These are phyloP conservation scores for Lichtheimia ornata DNA, from an alignment of 371 early-diverging fungal genomes.

Conservation along the genomic window DNA sequence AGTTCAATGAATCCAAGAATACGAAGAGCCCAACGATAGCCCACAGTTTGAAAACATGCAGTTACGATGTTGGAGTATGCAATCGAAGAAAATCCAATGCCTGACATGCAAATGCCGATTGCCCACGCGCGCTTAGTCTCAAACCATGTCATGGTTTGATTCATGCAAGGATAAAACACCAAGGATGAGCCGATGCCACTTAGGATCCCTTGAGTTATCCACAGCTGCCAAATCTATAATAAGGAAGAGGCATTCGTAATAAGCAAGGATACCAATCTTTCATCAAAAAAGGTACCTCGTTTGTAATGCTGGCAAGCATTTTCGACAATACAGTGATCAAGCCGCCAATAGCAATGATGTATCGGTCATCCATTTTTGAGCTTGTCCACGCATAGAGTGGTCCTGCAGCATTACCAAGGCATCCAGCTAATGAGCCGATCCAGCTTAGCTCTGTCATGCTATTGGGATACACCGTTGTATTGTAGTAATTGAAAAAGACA, in stretches of 20 bases:
- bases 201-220: constrained; percentile 25
- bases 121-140: constrained; percentile 16
- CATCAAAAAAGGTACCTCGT: constrained; percentile 2
- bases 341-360: constrained; percentile 16
- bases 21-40: constrained; percentile 66
- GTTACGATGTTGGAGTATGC: constrained; percentile 54
- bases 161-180: constrained; percentile 17
- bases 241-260: not conserved
- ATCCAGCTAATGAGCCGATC: constrained; percentile 41
- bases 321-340: constrained; percentile 52
- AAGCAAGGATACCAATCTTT: not conserved
- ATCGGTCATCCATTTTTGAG: constrained; percentile 22
- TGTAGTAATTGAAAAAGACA: constrained; percentile 33
- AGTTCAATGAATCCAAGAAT: constrained; percentile 46
- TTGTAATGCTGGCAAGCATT: constrained; percentile 23
- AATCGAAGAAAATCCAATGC: constrained; percentile 70
- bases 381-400: constrained; percentile 48
- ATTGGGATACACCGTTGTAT: constrained; percentile 27
- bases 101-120: constrained; percentile 41
- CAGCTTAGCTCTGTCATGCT: constrained; percentile 36
- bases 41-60: constrained; percentile 50
- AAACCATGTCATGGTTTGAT: constrained; percentile 16
- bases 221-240: constrained; percentile 25
- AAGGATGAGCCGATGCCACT: constrained; percentile 14
- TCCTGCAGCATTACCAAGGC: constrained; percentile 34